A percentile compares a stretch with the other conserved stretches of the same genome.
phyloP scores from a whole-genome alignment of 2,329 filamentous ascomycete species.

The Aspergillus pseudoglaucus region DNA sequence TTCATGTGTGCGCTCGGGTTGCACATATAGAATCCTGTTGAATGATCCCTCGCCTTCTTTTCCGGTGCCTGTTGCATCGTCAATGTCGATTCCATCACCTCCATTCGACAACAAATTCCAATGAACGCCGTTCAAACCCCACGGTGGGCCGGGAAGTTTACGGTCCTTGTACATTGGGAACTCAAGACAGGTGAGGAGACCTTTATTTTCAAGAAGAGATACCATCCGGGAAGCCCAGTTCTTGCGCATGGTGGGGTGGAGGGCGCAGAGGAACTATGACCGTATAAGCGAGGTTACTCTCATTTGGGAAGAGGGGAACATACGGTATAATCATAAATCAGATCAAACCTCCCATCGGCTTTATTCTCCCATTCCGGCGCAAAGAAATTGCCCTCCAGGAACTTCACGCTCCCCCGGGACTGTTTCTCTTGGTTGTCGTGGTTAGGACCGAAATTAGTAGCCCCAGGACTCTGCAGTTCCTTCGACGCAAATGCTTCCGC shows the following conservation, averaged over 20 bases:
- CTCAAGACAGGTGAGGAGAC: conserved; percentile 50
- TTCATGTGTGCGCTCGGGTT: conserved; percentile 23
- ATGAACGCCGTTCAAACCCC: conserved; percentile 32
- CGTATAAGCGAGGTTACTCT: background rate
- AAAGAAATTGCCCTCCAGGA: conserved; percentile 47
- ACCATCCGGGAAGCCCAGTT: conserved; percentile 50
- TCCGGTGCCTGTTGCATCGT: background rate
- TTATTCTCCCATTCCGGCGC: conserved; percentile 47
- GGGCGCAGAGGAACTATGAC: conserved; percentile 55
- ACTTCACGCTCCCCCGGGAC: background rate
- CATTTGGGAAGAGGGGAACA: conserved; percentile 12
- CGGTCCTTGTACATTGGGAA: conserved; percentile 37
- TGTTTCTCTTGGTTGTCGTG: background rate
- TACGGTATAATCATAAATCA: conserved; percentile 60
- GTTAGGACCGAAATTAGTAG: conserved; percentile 13
- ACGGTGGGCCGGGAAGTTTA: conserved; percentile 32
- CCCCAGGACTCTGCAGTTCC: conserved; percentile 11
- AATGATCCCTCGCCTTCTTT: conserved; percentile 13
- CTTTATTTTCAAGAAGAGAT: conserved; percentile 44
- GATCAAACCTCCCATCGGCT: conserved; percentile 52
- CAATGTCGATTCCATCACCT: conserved; percentile 15
- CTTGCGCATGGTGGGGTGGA: conserved; percentile 48
- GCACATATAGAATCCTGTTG: conserved; percentile 22
- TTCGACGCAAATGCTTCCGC: conserved; percentile 15
- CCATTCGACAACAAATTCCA: conserved; percentile 27